Evolutionary conservation across 441 rosid species (phyloP), one percentile per base, ranked within the genome.

Genomic region (Breynia disticha): DNA sequence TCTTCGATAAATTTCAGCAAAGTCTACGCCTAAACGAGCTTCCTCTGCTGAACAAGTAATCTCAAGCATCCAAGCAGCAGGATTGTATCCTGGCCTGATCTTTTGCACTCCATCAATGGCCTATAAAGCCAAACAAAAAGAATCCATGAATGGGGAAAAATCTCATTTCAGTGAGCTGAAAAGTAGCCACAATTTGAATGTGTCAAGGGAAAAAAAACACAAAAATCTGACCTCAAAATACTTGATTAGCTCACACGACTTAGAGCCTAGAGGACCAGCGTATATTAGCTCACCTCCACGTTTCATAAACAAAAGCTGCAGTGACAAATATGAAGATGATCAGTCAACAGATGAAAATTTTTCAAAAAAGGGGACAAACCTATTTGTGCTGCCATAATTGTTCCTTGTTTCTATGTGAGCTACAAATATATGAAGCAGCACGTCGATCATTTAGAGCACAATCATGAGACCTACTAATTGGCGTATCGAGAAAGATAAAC

Each of bases 51-150:
- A 53, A 56, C 86, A 82, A 52, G 95, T 91, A 56, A 86, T 84
- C 14, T 91, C 96, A 59, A 91, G 98, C 93, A 91, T 91, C 98
- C 98, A 91, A 53, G 96, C 89, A 54, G 98, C 96, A 56, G 96
- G 96, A 52, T 91, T 91, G 57, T 80, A 79, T 32, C 95, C 95
- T 11, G 76, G 59, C 64, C 67, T 82, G 60, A 91, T 91, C 77
- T 78, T 86, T 61, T 72, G 77, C 72, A 91, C 84, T 43, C 98
- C 95, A 63, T 85, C 94, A 67, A 86, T 60, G 46, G 89, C 83
- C 96, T 91, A 57, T 19, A 61, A 42, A 65, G 35, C 20, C 24
- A 20, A 32, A n/a, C 7, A 1, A 1, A 41, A 42, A 24, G 39
- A 2, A 50, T 18, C 45, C 45, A 70, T 12, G 39, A 45, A 56